Evolutionary conservation across 805 yeast genomes (phyloP).

Genomic region (Ogataea polymorpha): DNA sequence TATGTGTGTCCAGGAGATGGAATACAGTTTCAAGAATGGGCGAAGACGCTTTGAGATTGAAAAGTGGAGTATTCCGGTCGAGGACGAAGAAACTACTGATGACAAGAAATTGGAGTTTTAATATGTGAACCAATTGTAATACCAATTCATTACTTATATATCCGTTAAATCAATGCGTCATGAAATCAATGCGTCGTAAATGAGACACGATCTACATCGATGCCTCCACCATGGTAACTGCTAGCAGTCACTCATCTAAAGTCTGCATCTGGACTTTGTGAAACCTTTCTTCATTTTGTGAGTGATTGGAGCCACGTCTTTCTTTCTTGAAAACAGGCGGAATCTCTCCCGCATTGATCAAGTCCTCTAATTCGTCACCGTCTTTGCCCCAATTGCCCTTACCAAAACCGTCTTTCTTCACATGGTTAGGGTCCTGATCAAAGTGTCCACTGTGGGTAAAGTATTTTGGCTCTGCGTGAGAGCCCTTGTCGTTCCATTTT

Average conservation of each 20-base stretch:
- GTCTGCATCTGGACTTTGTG: slow-evolving; percentile 22
- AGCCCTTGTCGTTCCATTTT: slow-evolving; percentile 56
- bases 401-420: slow-evolving; percentile 85
- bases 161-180: neutral
- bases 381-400: slow-evolving; percentile 83
- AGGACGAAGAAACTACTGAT: slow-evolving; percentile 56
- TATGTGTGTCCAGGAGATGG: slow-evolving; percentile 72
- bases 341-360: slow-evolving; percentile 57
- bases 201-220: no score
- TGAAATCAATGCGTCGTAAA: no score
- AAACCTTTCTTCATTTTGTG: slow-evolving; percentile 41
- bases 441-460: slow-evolving; percentile 74
- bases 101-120: slow-evolving; percentile 11
- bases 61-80: slow-evolving; percentile 97
- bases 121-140: neutral
- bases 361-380: slow-evolving; percentile 71
- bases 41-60: slow-evolving; percentile 80
- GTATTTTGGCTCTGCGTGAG: slow-evolving; percentile 56
- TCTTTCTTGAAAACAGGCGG: slow-evolving; percentile 43
- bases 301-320: slow-evolving; percentile 51
- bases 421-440: slow-evolving; percentile 68
- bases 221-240: neutral
- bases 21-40: slow-evolving; percentile 84
- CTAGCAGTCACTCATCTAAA: slow-evolving; percentile 10
- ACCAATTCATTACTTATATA: neutral